Percentiles rank a stretch among this genome's conserved stretches.
Evolutionary conservation across 306 rosid species (phyloP).

Genomic region (Fragaria vesca): DNA sequence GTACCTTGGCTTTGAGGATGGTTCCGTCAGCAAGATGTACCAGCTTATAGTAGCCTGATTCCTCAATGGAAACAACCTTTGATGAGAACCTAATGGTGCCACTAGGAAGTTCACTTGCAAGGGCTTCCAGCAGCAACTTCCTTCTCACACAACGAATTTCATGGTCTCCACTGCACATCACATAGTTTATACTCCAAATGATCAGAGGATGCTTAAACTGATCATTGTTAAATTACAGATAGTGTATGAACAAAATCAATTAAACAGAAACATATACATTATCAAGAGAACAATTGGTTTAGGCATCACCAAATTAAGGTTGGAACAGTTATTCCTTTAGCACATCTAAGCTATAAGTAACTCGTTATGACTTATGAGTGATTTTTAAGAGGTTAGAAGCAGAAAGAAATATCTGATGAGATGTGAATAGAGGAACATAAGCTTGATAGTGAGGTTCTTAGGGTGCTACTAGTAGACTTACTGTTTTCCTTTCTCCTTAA

Average conservation of each 20-base stretch:
- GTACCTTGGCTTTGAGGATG: constrained; percentile 56
- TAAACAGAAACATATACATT: neutral
- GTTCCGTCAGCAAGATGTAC: constrained; percentile 71
- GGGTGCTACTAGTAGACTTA: constrained; percentile 31
- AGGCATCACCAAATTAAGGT: neutral
- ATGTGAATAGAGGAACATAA: neutral
- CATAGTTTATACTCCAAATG: neutral
- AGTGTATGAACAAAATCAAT: neutral
- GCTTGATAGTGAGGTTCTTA: neutral
- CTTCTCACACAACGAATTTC: constrained; percentile 63
- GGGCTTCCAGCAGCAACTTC: constrained; percentile 48
- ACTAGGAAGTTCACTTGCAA: constrained; percentile 63
- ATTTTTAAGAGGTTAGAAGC: neutral
- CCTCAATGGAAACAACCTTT: constrained; percentile 65
- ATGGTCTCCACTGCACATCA: constrained; percentile 25
- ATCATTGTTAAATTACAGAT: neutral
- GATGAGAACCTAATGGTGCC: constrained; percentile 66
- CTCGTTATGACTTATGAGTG: neutral
- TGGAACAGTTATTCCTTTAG: neutral
- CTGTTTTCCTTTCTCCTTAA: constrained; percentile 37
- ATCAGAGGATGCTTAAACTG: neutral
- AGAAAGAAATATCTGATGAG: neutral
- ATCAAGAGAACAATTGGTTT: neutral
- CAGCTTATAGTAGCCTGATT: constrained; percentile 52
- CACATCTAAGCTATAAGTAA: too few species aligned